Conservation (phyloP, 805 yeast genomes). For the Cyberlindnera maritima region DNA sequence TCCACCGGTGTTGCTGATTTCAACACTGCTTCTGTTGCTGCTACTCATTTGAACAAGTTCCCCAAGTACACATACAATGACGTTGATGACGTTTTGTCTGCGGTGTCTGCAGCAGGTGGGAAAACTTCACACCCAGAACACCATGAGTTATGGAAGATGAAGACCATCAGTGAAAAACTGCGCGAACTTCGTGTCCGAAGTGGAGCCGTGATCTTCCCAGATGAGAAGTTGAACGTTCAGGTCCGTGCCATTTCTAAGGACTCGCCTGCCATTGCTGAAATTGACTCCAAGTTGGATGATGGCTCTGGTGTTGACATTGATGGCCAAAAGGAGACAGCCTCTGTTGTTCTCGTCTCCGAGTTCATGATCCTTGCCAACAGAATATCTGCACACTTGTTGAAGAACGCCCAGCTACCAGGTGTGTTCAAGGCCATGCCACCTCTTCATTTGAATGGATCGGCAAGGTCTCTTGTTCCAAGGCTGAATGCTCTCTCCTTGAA, state of each 20-base stretch:
- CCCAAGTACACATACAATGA: conserved; percentile 57
- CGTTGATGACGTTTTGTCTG: conserved; percentile 50
- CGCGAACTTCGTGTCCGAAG: conserved; percentile 29
- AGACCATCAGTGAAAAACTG: conserved; percentile 31
- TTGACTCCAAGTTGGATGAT: conserved; percentile 8
- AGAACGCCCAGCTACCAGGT: conserved; percentile 45
- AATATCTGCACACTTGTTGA: conserved; percentile 50
- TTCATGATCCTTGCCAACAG: conserved; percentile 78
- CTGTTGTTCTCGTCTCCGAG: conserved; percentile 73
- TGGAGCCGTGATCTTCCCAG: conserved; percentile 42
- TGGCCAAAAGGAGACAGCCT: conserved; percentile 35
- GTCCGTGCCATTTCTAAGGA: conserved; percentile 11
- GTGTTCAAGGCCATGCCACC: conserved; percentile 38
- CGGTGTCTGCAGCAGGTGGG: neutral
- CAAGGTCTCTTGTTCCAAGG: conserved; percentile 23
- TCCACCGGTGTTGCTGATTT: conserved; percentile 23
- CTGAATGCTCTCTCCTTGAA: conserved; percentile 21
- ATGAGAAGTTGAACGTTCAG: conserved; percentile 27
- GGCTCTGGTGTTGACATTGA: conserved; percentile 19
- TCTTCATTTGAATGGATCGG: conserved; percentile 25
- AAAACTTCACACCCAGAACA: conserved; percentile 1
- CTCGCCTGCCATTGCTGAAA: neutral
- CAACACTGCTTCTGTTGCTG: conserved; percentile 32
- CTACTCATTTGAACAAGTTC: conserved; percentile 45
- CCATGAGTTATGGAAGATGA: conserved; percentile 37